phyloP scores from a whole-genome alignment of 2,329 filamentous ascomycete species.

The Blastomyces silverae region DNA sequence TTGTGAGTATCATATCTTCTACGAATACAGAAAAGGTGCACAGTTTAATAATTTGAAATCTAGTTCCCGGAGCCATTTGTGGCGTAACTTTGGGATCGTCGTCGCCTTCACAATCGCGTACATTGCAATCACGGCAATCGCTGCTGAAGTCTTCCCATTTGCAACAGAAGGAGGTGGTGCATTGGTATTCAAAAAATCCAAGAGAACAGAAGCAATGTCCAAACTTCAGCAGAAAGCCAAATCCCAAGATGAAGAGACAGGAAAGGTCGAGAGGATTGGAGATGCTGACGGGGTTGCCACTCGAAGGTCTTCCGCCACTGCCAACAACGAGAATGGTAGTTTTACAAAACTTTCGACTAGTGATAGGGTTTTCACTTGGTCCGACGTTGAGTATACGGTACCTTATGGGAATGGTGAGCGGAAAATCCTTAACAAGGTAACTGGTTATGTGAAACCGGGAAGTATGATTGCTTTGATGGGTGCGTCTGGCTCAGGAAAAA shows the following conservation, averaged over 20 bases:
- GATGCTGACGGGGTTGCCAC: neutral
- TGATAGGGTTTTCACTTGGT: constrained; percentile 64
- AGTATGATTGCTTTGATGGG: constrained; percentile 76
- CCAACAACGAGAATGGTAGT: neutral
- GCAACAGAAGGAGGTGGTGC: constrained; percentile 48
- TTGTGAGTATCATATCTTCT: constrained; percentile 34
- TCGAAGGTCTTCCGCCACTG: constrained; percentile 5
- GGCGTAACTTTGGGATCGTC: constrained; percentile 70
- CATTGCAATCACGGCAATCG: constrained; percentile 62
- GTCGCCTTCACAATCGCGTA: constrained; percentile 71
- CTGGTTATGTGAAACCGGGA: constrained; percentile 72
- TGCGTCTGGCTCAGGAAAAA: constrained; percentile 75
- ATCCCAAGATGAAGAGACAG: constrained; percentile 25
- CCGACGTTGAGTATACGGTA: constrained; percentile 64
- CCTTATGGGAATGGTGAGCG: constrained; percentile 57
- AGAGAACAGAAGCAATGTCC: constrained; percentile 45
- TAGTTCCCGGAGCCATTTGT: constrained; percentile 49
- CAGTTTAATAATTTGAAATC: constrained; percentile 7
- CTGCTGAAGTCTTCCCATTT: constrained; percentile 60
- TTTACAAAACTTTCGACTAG: constrained; percentile 46
- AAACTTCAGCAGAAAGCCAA: constrained; percentile 48
- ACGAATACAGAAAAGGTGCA: neutral
- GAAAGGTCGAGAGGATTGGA: constrained; percentile 19
- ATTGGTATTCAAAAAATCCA: constrained; percentile 59
- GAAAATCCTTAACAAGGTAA: constrained; percentile 61